A percentile compares a stretch with the other conserved stretches of the same genome.
Conservation (phyloP, 2,329 filamentous ascomycete genomes). For the Aspergillus pseudonomiae region DNA sequence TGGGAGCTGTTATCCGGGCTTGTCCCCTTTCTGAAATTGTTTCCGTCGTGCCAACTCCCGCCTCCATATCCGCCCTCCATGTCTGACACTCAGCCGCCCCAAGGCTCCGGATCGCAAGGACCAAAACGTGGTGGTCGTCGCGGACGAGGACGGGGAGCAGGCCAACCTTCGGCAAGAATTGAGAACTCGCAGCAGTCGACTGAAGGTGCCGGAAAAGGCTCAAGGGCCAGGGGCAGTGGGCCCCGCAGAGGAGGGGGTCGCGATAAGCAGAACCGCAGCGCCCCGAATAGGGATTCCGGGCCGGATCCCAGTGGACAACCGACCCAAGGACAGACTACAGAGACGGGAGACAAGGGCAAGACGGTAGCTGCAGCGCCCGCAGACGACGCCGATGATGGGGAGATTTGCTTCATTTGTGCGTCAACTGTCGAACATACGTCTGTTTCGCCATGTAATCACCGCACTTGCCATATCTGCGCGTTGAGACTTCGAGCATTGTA, state of each 20-base stretch:
- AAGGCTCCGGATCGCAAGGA: conserved; percentile 32
- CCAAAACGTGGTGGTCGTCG: conserved; percentile 48
- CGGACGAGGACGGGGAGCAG: conserved; percentile 42
- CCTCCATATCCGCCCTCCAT: conserved; percentile 23
- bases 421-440: conserved; percentile 85
- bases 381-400: conserved; percentile 65
- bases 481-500: conserved; percentile 89
- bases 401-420: conserved; percentile 97
- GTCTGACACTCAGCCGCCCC: conserved; percentile 34
- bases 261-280: conserved; percentile 28
- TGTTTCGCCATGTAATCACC: conserved; percentile 91
- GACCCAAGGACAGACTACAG: conserved; percentile 49
- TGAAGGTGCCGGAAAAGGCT: conserved; percentile 38
- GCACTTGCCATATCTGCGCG: conserved; percentile 94
- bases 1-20: conserved; percentile 4
- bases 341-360: conserved; percentile 35
- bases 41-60: conserved; percentile 12
- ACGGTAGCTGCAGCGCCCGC: conserved; percentile 29
- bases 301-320: conserved; percentile 30
- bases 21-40: conserved; percentile 5
- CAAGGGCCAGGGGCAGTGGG: conserved; percentile 37
- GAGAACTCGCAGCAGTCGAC: conserved; percentile 30
- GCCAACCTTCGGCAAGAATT: conserved; percentile 30
- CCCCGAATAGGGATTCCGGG: conserved; percentile 18
- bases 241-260: conserved; percentile 39